Base-by-base conservation (phyloP, 2,329 filamentous ascomycete species). In the Colletotrichum euphorbiae region DNA sequence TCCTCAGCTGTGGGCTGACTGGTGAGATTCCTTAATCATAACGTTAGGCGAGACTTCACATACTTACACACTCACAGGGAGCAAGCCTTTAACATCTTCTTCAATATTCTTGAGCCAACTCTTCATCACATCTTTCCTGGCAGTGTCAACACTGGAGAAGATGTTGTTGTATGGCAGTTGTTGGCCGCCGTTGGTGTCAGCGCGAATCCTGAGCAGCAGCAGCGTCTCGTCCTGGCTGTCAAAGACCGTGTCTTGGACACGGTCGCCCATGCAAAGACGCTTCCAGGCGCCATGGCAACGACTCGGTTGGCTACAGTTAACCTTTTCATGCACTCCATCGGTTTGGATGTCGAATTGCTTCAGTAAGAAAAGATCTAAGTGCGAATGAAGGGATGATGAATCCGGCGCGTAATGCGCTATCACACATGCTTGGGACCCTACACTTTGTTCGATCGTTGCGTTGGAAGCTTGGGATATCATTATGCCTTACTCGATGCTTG, bases 241-340 rank as follows among this genome's bases (percentile, higher is more conserved):
- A 99, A 98, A 87, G 96, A 99, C 75, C 91, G 95, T 61, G 96
- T 99, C 67, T 97, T 98, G 88, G 94, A 97, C 77, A 98, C 96
- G 0, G 93, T 99, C 11, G 84, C 87, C 33, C 89, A 97, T 59
- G 91, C 93, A 74, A 98, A 97, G 85, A 95, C 93, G 1, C 84
- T 99, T 38, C 95, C 96, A 17, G 86, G 90, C 15, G 92, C 96
- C 65, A 93, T 98, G 89, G 90, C 92, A 12, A 89, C 89, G 69
- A 90, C 93, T 77, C 90, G 95, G 68, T 84, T 97, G 66, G 91
- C 91, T 67, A 97, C 97, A 76, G 96, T 99, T 73, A 99, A 99
- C 78, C 83, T 99, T 63, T 99, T 99, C 80, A 98, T 99, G 94
- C 91, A 94, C 75, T 96, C 95, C 63, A 98, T 99, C 80, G 96